Percentiles rank a stretch among this genome's conserved stretches.
phyloP scores from a whole-genome alignment of 768 basidiomycete species.

The Mycena galopus region DNA sequence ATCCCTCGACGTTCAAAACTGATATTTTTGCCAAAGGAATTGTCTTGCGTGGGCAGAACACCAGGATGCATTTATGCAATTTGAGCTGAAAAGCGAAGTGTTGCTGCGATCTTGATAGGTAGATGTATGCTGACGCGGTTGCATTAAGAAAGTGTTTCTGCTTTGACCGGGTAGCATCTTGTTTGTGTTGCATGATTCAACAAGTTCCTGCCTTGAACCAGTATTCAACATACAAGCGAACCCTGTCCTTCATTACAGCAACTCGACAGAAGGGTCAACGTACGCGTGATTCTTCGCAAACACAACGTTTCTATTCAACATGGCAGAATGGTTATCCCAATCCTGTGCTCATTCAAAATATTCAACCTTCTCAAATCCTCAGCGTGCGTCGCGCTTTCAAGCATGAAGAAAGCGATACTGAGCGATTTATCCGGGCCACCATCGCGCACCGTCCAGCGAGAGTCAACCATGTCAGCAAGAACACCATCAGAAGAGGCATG shows the following conservation, averaged over 20 bases:
- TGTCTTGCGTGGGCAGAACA: no score
- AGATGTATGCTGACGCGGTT: no score
- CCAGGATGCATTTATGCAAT: no score
- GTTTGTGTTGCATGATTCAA: neutral
- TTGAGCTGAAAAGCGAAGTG: no score
- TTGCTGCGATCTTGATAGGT: no score
- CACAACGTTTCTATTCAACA: neutral
- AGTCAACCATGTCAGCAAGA: constrained; percentile 47
- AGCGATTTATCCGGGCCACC: constrained; percentile 29
- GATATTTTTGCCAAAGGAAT: no score
- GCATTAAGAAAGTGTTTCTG: no score
- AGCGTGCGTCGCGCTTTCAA: constrained; percentile 25
- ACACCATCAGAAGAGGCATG: constrained; percentile 42
- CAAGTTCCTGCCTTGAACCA: no score
- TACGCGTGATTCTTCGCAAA: neutral
- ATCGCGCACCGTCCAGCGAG: constrained; percentile 37
- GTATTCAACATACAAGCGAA: constrained; percentile 43
- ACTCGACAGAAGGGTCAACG: neutral
- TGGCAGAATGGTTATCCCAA: constrained; percentile 27
- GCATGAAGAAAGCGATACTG: constrained; percentile 38
- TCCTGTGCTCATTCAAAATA: constrained; percentile 30
- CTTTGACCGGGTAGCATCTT: no score
- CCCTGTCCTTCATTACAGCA: neutral
- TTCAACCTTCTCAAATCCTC: constrained; percentile 33
- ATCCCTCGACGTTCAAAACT: no score